Conservation (phyloP, 331 rosid species). For the Cydonia oblonga region DNA sequence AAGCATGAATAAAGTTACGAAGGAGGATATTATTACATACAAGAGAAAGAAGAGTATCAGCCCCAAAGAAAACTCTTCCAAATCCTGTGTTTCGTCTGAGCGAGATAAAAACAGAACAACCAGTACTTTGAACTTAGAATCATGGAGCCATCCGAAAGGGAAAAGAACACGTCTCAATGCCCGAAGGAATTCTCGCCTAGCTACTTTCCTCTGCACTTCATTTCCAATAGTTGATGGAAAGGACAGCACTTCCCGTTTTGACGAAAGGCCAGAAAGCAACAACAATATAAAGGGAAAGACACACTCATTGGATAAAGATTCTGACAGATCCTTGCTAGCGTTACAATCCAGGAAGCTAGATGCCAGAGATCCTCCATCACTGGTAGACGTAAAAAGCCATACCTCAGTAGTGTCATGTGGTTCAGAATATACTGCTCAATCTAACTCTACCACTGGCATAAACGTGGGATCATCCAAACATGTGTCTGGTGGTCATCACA, state of each 20-base stretch:
- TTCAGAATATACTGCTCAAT: constrained; percentile 12
- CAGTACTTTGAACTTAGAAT: constrained; percentile 19
- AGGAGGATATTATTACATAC: constrained; percentile 13
- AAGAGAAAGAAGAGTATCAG: constrained; percentile 25
- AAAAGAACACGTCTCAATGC: constrained; percentile 40
- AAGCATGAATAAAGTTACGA: constrained; percentile 7
- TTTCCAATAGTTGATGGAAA: constrained; percentile 25
- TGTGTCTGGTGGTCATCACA: constrained; percentile 11
- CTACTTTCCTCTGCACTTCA: constrained; percentile 6
- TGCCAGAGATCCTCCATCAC: constrained; percentile 14
- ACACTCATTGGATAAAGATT: constrained; percentile 7
- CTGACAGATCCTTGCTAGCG: constrained; percentile 6
- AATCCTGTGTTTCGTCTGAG: constrained; percentile 11
- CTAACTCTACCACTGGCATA: constrained; percentile 14
- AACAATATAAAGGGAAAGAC: constrained; percentile 9
- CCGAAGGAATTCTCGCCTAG: constrained; percentile 17
- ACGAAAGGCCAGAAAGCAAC: constrained; percentile 4
- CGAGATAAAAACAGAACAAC: constrained; percentile 15
- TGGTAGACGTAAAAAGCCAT: constrained; percentile 11
- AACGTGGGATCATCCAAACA: constrained; percentile 13
- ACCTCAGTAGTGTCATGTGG: not conserved
- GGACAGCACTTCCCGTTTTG: constrained; percentile 14
- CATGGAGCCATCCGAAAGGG: constrained; percentile 46
- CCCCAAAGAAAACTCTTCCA: constrained; percentile 13
- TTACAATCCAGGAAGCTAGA: not conserved